Conservation (phyloP, 768 basidiomycete species). For the Lentinus brumalis region DNA sequence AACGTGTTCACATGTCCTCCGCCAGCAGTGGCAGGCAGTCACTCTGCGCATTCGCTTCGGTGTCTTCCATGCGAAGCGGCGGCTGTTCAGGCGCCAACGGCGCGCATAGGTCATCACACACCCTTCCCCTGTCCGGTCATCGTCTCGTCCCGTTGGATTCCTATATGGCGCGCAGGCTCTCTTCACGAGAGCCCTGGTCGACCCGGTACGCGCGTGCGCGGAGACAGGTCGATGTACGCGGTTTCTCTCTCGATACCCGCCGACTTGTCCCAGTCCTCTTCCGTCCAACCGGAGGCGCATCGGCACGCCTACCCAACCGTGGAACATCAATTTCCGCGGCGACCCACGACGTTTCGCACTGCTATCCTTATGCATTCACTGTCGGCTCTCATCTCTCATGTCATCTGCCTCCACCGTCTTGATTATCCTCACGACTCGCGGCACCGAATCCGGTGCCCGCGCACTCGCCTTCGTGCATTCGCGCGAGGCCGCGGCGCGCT, state of each 20-base stretch:
- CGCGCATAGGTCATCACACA: constrained; percentile 11
- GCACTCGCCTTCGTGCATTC: not conserved
- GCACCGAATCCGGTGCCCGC: not conserved
- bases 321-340: constrained; percentile 3
- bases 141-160: not conserved
- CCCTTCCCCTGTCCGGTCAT: constrained; percentile 2
- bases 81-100: constrained; percentile 21
- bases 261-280: not conserved
- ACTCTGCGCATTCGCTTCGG: constrained; percentile 56
- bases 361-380: constrained; percentile 24
- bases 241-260: not conserved
- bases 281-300: not conserved
- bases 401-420: not conserved
- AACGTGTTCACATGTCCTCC: constrained; percentile 55
- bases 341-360: constrained; percentile 11
- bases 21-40: constrained; percentile 64
- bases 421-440: not conserved
- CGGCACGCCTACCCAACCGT: constrained; percentile 13
- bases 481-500: not conserved
- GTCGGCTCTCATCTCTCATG: constrained; percentile 2
- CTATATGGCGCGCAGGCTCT: constrained; percentile 10
- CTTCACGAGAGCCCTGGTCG: constrained; percentile 13
- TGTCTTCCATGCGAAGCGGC: constrained; percentile 54
- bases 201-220: constrained; percentile 16
- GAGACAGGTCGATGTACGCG: constrained; percentile 16